These are phyloP conservation scores for Emmonsiellopsis sp. DNA, from an alignment of 2,329 filamentous ascomycete genomes.

Conservation along the genomic window DNA sequence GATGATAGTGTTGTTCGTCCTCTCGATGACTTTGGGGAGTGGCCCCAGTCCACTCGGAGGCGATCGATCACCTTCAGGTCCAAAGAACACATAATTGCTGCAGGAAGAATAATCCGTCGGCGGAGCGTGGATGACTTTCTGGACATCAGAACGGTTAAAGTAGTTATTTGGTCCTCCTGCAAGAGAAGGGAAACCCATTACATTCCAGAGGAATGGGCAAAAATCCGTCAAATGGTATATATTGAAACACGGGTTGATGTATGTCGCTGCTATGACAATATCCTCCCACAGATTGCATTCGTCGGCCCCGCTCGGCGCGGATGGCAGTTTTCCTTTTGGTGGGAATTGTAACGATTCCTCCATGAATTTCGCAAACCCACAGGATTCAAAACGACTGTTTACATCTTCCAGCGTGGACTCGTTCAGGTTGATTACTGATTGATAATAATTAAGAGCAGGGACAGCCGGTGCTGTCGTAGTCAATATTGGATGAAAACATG, in stretches of 20 bases:
- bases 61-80: slow-evolving; percentile 28
- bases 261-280: slow-evolving; percentile 45
- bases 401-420: slow-evolving; percentile 32
- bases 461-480: slow-evolving; percentile 24
- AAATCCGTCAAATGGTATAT: slow-evolving; percentile 63
- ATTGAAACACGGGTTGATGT: slow-evolving; percentile 69
- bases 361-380: slow-evolving; percentile 38
- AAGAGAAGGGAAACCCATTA: slow-evolving; percentile 60
- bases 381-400: slow-evolving; percentile 31
- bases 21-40: slow-evolving; percentile 63
- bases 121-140: slow-evolving; percentile 58
- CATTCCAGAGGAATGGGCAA: slow-evolving; percentile 62
- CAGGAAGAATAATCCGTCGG: slow-evolving; percentile 50
- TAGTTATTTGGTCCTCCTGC: slow-evolving; percentile 56
- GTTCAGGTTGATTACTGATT: slow-evolving; percentile 38
- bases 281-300: slow-evolving; percentile 51
- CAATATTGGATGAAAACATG: neutral
- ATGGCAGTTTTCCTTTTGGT: slow-evolving; percentile 51
- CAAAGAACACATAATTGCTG: slow-evolving; percentile 36
- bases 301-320: slow-evolving; percentile 36
- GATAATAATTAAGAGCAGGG: slow-evolving; percentile 32
- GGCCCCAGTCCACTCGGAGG: slow-evolving; percentile 48
- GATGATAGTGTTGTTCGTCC: slow-evolving; percentile 63
- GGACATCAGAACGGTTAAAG: slow-evolving; percentile 63
- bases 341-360: slow-evolving; percentile 55